Percentiles rank a stretch among this genome's conserved stretches.
These are phyloP conservation scores for Cochlearia excelsa DNA, from an alignment of 345 rosid species.

Conservation along the genomic window DNA sequence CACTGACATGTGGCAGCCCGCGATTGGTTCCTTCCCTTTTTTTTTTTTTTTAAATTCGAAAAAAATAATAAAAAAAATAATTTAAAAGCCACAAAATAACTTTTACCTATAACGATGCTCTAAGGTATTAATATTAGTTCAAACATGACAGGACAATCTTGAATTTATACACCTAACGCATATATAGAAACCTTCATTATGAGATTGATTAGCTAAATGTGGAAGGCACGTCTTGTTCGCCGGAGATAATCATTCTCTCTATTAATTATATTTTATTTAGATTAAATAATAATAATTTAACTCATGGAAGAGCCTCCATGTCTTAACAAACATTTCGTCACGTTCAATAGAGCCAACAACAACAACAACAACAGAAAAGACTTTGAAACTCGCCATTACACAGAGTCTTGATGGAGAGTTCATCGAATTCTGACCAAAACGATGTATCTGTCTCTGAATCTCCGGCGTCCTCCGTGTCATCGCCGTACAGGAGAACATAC, in stretches of 20 bases:
- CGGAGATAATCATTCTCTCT: constrained; percentile 12
- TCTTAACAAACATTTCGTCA: neutral
- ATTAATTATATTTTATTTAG: neutral
- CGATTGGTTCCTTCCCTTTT: too few relatives aligned
- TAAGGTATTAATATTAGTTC: too few relatives aligned
- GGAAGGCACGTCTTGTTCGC: constrained; percentile 40
- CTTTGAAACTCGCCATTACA: constrained; percentile 11
- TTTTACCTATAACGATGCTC: too few relatives aligned
- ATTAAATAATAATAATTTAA: neutral
- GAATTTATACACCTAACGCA: constrained; percentile 33
- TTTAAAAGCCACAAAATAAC: too few relatives aligned
- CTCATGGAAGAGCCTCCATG: neutral
- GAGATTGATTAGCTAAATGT: constrained; percentile 29
- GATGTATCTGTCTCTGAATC: constrained; percentile 49
- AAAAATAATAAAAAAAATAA: too few relatives aligned
- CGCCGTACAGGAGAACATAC: constrained; percentile 53
- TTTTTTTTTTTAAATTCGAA: too few relatives aligned
- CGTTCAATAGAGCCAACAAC: constrained; percentile 23
- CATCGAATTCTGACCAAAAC: constrained; percentile 45
- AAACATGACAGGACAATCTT: constrained; percentile 2
- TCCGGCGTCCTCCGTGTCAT: constrained; percentile 57
- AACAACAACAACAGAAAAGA: neutral
- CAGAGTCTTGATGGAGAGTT: constrained; percentile 42
- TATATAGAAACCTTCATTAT: constrained; percentile 26
- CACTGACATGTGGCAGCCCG: too few relatives aligned